Evolutionary conservation across 108 stramenopile genomes (phyloP).

Genomic region (Skeletonema potamos): DNA sequence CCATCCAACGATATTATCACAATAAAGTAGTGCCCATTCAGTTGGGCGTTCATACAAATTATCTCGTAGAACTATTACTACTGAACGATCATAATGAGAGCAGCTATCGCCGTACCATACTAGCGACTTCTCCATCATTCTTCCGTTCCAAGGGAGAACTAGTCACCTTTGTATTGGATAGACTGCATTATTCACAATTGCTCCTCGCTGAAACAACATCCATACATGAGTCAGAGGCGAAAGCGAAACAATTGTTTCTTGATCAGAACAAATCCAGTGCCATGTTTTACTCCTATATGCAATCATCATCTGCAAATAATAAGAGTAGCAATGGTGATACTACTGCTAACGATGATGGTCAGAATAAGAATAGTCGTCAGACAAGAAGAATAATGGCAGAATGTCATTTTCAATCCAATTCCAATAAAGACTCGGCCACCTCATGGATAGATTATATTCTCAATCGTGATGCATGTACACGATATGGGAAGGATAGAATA

Average conservation of each 20-base stretch:
- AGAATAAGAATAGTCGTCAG: neutral
- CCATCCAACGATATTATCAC: neutral
- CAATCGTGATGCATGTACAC: conserved; percentile 8
- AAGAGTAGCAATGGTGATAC: too few relatives aligned
- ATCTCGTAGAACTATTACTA: neutral
- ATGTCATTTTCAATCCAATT: conserved; percentile 15
- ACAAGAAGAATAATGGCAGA: neutral
- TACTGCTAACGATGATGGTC: too few relatives aligned
- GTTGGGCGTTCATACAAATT: conserved; percentile 3
- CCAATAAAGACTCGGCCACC: neutral
- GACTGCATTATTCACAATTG: neutral
- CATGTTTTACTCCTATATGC: neutral
- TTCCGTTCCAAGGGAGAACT: conserved; percentile 6
- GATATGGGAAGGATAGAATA: neutral
- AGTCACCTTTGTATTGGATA: conserved; percentile 6
- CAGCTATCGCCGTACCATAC: neutral
- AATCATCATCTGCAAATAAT: too few relatives aligned
- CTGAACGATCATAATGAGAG: neutral
- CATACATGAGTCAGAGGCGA: neutral
- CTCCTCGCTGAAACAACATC: neutral
- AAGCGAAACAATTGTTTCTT: neutral
- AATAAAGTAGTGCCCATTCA: conserved; percentile 8
- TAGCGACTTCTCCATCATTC: too few relatives aligned
- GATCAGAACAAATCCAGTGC: neutral
- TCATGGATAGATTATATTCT: conserved; percentile 19